Conservation (phyloP, 257 asterid genomes). For the Fraxinus pennsylvanica region DNA sequence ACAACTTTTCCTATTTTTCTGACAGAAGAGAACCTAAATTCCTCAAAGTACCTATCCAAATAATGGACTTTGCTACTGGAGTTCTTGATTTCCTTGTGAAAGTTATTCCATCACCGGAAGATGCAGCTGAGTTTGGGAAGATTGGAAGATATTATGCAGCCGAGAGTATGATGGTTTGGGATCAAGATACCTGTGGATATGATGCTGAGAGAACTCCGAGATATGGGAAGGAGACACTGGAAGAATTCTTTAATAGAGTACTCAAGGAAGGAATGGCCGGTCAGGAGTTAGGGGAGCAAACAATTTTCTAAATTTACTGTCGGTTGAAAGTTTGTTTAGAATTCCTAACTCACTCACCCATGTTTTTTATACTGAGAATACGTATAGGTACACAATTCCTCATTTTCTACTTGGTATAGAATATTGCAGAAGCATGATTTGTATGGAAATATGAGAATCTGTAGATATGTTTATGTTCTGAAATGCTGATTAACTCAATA, state of each 20-base stretch:
- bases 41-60: conserved; percentile 75
- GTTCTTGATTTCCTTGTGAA: conserved; percentile 77
- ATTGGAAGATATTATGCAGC: conserved; percentile 98
- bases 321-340: not conserved
- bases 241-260: conserved; percentile 78
- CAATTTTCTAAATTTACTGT: conserved; percentile 45
- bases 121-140: conserved; percentile 92
- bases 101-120: conserved; percentile 74
- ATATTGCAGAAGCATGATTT: conserved; percentile 17
- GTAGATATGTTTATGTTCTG: conserved; percentile 20
- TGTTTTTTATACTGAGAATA: conserved; percentile 6
- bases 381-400: conserved; percentile 19
- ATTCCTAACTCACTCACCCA: conserved; percentile 9
- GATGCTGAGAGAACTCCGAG: conserved; percentile 80
- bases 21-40: conserved; percentile 54
- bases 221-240: conserved; percentile 83
- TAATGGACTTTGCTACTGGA: conserved; percentile 87
- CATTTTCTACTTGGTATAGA: conserved; percentile 9
- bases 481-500: conserved; percentile 5
- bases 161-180: conserved; percentile 85
- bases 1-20: no score
- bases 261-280: conserved; percentile 85
- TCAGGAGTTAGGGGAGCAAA: conserved; percentile 92
- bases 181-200: conserved; percentile 68
- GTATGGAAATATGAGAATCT: not conserved